Conservation (phyloP, 495 filamentous ascomycete genomes). For the Neurospora sp. region DNA sequence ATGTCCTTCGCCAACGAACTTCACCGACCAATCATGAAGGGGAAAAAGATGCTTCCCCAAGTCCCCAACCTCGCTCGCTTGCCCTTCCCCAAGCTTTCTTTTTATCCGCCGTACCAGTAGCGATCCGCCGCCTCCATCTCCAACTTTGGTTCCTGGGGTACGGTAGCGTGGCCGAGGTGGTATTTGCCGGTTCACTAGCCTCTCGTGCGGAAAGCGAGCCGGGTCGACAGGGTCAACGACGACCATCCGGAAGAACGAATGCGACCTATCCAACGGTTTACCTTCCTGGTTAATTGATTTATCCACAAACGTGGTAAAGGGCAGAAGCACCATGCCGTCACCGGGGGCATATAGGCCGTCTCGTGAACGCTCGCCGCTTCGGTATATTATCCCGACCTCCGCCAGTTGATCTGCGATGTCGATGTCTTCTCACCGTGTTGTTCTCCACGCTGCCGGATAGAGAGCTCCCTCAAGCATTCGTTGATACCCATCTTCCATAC, state of each 20-base stretch:
- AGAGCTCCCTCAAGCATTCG: neutral
- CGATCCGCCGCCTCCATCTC: neutral
- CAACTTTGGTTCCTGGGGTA: neutral
- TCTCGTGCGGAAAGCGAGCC: neutral
- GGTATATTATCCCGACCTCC: conserved; percentile 11
- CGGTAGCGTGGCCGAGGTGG: neutral
- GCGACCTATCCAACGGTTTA: conserved; percentile 6
- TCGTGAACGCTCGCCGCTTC: conserved; percentile 5
- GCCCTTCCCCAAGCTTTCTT: neutral
- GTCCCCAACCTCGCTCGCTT: neutral
- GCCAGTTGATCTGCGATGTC: neutral
- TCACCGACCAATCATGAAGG: neutral
- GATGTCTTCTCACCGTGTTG: neutral
- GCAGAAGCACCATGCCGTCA: conserved; percentile 4
- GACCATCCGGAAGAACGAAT: conserved; percentile 10
- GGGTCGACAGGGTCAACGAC: neutral
- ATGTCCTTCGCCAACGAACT: neutral
- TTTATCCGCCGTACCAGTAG: neutral
- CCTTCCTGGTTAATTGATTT: conserved; percentile 20
- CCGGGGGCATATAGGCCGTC: neutral
- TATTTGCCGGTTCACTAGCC: neutral
- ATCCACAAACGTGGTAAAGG: conserved; percentile 11
- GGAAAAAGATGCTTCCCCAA: neutral
- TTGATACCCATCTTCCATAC: neutral
- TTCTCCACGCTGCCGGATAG: neutral